Percentiles rank a stretch among this genome's conserved stretches.
Evolutionary conservation across 352 stramenopile genomes (phyloP).

Genomic region (Phytophthora syringae): DNA sequence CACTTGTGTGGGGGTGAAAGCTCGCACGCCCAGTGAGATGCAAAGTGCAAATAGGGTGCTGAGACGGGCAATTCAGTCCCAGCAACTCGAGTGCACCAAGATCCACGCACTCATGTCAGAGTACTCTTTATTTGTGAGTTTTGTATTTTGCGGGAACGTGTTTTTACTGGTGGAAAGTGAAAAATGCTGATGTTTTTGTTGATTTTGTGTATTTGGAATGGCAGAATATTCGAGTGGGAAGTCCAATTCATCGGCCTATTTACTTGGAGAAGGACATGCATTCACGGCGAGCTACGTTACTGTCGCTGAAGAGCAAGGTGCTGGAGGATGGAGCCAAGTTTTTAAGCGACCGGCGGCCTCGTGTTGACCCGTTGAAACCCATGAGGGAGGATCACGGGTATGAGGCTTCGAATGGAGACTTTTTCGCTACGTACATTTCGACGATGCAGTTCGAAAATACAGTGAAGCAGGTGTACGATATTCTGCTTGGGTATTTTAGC

Average conservation of each 20-base stretch:
- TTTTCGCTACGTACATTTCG: slow-evolving; percentile 33
- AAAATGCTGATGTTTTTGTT: slow-evolving; percentile 12
- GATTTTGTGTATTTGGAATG: neutral
- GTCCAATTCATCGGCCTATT: slow-evolving; percentile 40
- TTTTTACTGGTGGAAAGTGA: too few relatives aligned
- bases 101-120: slow-evolving; percentile 45
- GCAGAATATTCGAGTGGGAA: slow-evolving; percentile 41
- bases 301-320: slow-evolving; percentile 35
- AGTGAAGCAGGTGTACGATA: slow-evolving; percentile 61
- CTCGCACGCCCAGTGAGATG: slow-evolving; percentile 28
- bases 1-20: slow-evolving; percentile 17
- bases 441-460: slow-evolving; percentile 44
- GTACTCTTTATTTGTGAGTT: slow-evolving; percentile 44
- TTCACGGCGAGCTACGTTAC: slow-evolving; percentile 20
- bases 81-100: slow-evolving; percentile 37
- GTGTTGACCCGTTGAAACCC: slow-evolving; percentile 35
- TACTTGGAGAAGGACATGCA: slow-evolving; percentile 32
- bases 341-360: slow-evolving; percentile 28
- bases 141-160: too few relatives aligned
- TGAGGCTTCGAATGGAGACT: slow-evolving; percentile 35
- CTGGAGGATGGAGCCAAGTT: slow-evolving; percentile 37
- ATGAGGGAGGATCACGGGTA: slow-evolving; percentile 46
- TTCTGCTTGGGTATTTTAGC: slow-evolving; percentile 39
- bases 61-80: slow-evolving; percentile 31
- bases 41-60: slow-evolving; percentile 36